Percentiles rank a stretch among this genome's conserved stretches.
Conservation (phyloP, 768 basidiomycete species). For the Lenzites betulinus region DNA sequence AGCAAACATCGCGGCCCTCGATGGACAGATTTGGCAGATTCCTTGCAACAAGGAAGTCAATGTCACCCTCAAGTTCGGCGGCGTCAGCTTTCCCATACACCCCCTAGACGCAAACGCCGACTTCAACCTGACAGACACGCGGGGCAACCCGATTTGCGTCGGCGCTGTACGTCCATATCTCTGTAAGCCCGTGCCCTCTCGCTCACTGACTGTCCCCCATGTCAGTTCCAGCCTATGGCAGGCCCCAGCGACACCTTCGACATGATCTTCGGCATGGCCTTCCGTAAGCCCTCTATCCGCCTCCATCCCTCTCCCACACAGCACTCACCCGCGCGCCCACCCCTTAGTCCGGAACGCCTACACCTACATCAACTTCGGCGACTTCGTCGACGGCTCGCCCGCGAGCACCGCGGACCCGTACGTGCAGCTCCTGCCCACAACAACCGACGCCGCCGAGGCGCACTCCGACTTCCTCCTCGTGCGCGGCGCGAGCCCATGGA, state of each 20-base stretch:
- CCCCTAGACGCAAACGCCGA: conserved; percentile 56
- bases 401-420: conserved; percentile 48
- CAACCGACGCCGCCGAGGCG: conserved; percentile 44
- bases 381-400: conserved; percentile 49
- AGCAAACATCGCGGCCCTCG: conserved; percentile 36
- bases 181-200: not conserved
- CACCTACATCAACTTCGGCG: conserved; percentile 62
- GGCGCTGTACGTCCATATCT: conserved; percentile 45
- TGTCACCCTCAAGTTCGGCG: conserved; percentile 63
- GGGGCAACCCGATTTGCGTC: conserved; percentile 36
- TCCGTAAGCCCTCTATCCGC: conserved; percentile 47
- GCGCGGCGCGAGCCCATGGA: conserved; percentile 27
- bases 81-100: conserved; percentile 59
- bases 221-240: conserved; percentile 70
- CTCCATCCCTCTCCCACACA: not conserved
- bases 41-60: conserved; percentile 68
- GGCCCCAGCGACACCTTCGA: conserved; percentile 56
- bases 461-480: conserved; percentile 38
- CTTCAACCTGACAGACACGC: conserved; percentile 27
- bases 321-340: not conserved
- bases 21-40: conserved; percentile 55
- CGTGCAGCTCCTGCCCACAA: conserved; percentile 63
- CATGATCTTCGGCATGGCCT: conserved; percentile 73
- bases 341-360: conserved; percentile 65
- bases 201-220: not conserved